phyloP scores from a whole-genome alignment of 1,284 basidiomycete species.

The Ustilago esculenta region DNA sequence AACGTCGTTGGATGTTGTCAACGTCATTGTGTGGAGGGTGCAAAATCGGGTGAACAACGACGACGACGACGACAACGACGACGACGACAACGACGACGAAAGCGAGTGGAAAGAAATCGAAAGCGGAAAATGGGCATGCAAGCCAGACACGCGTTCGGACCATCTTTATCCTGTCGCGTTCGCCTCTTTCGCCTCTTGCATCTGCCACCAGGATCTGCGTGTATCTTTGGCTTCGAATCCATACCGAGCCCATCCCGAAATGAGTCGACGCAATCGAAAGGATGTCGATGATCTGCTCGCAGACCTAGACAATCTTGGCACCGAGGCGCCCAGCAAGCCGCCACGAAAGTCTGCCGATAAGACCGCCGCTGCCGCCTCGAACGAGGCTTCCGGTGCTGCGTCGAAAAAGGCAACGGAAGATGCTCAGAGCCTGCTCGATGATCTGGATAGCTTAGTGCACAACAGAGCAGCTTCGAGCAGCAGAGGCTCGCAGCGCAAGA shows the following conservation, averaged over 20 bases:
- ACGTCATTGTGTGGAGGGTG: too few relatives aligned
- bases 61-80: too few relatives aligned
- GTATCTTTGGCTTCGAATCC: too few relatives aligned
- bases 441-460: slow-evolving; percentile 65
- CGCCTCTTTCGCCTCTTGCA: not conserved
- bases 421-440: slow-evolving; percentile 64
- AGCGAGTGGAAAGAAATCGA: not conserved
- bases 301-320: slow-evolving; percentile 60
- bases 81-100: too few relatives aligned
- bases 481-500: slow-evolving; percentile 32
- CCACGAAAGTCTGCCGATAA: slow-evolving; percentile 32
- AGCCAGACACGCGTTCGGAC: slow-evolving; percentile 26
- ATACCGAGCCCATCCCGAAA: not conserved
- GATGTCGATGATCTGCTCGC: slow-evolving; percentile 65
- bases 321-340: slow-evolving; percentile 27
- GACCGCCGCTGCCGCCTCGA: slow-evolving; percentile 5
- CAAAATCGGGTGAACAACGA: too few relatives aligned
- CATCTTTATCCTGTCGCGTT: slow-evolving; percentile 3
- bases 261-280: slow-evolving; percentile 48
- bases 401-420: slow-evolving; percentile 48
- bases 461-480: slow-evolving; percentile 45
- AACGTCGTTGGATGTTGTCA: slow-evolving; percentile 19
- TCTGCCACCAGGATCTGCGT: not conserved
- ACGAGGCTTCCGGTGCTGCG: slow-evolving; percentile 1
- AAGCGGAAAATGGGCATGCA: too few relatives aligned